A percentile compares a stretch with the other conserved stretches of the same genome.
Conservation (phyloP, 352 stramenopile species). For the Pythium aphanidermatum region DNA sequence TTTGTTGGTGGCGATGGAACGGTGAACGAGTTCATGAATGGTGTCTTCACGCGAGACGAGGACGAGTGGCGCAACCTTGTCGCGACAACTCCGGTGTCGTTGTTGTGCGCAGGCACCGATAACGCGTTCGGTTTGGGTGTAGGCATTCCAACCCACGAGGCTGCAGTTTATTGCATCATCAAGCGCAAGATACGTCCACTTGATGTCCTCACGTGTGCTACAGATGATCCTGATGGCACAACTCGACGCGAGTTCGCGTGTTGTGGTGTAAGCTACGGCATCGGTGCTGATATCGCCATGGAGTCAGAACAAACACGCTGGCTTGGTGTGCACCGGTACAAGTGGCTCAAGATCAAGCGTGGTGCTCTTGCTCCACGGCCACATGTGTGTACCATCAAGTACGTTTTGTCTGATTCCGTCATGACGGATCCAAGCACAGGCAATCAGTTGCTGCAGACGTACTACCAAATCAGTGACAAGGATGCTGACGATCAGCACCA, state of each 20-base stretch:
- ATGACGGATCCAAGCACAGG: conserved; percentile 34
- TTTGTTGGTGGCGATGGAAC: conserved; percentile 76
- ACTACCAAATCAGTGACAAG: conserved; percentile 64
- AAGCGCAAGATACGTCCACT: conserved; percentile 77
- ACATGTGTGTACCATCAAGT: conserved; percentile 61
- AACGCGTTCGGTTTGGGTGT: conserved; percentile 77
- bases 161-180: conserved; percentile 72
- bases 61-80: conserved; percentile 65
- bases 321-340: conserved; percentile 66
- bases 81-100: conserved; percentile 62
- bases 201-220: conserved; percentile 58
- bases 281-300: conserved; percentile 65
- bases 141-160: conserved; percentile 53
- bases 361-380: conserved; percentile 39
- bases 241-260: conserved; percentile 62
- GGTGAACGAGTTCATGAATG: conserved; percentile 85
- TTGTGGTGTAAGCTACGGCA: conserved; percentile 68
- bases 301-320: conserved; percentile 69
- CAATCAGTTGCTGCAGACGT: conserved; percentile 56
- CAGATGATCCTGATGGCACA: conserved; percentile 34
- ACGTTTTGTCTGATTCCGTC: conserved; percentile 57
- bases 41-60: conserved; percentile 64
- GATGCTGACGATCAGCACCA: conserved; percentile 57
- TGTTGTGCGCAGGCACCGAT: conserved; percentile 64
- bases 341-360: conserved; percentile 69